Conservation (phyloP, 192 early-diverging fungal genomes). For the Entrophospora sp. region DNA sequence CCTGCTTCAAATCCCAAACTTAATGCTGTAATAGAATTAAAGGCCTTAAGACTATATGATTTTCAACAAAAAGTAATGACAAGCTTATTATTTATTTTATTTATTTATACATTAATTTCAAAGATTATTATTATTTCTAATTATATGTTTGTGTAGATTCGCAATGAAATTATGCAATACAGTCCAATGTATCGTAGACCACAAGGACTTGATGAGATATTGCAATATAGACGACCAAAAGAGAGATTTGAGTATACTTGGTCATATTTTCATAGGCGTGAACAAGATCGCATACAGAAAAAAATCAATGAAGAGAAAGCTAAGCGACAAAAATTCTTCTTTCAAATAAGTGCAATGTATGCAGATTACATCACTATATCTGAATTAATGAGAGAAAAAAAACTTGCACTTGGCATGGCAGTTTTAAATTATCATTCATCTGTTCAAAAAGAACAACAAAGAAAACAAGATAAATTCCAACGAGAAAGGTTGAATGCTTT, state of each 20-base stretch:
- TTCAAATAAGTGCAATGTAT: conserved; percentile 60
- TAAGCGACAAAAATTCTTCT: conserved; percentile 72
- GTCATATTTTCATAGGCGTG: conserved; percentile 76
- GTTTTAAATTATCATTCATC: conserved; percentile 70
- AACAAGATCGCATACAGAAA: conserved; percentile 77
- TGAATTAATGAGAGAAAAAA: conserved; percentile 53
- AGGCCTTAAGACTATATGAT: not conserved
- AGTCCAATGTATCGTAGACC: not conserved
- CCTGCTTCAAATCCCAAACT: not conserved
- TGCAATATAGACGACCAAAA: not conserved
- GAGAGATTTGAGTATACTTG: conserved; percentile 71
- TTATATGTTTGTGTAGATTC: not conserved
- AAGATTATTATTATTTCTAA: no score
- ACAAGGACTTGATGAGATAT: no score
- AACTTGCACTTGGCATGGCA: conserved; percentile 63
- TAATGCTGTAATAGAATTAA: not conserved
- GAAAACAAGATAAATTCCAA: conserved; percentile 69
- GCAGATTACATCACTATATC: conserved; percentile 75
- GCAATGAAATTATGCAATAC: not conserved
- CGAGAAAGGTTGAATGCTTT: conserved; percentile 95
- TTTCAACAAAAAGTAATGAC: not conserved
- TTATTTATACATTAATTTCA: not conserved
- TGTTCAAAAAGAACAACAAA: conserved; percentile 89
- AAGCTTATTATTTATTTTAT: not conserved
- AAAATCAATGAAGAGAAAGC: conserved; percentile 77